Evolutionary conservation across 306 rosid genomes (phyloP).

Genomic region (Herpetospermum pedunculosum): DNA sequence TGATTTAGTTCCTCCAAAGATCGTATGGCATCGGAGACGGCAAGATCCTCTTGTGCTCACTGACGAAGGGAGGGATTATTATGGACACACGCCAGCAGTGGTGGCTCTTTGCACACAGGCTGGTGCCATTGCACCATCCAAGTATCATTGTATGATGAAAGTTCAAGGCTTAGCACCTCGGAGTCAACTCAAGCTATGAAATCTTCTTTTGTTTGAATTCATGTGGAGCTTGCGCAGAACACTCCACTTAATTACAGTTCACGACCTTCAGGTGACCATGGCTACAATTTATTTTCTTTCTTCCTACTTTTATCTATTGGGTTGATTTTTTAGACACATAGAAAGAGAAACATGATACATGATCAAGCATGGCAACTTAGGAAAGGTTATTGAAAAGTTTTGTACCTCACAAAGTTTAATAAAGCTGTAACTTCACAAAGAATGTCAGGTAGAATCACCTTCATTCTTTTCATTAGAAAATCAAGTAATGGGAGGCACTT

Average conservation of each 20-base stretch:
- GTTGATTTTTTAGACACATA: not conserved
- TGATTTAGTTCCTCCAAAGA: slow-evolving; percentile 70
- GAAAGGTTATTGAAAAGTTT: not conserved
- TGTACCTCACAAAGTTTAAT: not conserved
- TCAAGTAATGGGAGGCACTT: not conserved
- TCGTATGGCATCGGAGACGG: slow-evolving; percentile 57
- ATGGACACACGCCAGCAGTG: slow-evolving; percentile 69
- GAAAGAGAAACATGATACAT: not conserved
- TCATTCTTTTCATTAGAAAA: not conserved
- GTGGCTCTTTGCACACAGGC: slow-evolving; percentile 64
- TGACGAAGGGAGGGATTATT: slow-evolving; percentile 48
- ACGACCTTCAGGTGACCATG: not conserved
- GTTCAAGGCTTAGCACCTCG: slow-evolving; percentile 48
- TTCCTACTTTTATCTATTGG: not conserved
- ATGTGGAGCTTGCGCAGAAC: not conserved
- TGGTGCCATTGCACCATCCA: slow-evolving; percentile 46
- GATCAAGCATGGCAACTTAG: not conserved
- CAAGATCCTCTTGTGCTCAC: slow-evolving; percentile 76
- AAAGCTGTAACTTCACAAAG: not conserved
- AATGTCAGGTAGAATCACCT: not conserved
- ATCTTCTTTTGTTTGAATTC: not conserved
- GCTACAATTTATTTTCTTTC: not conserved
- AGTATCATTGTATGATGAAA: slow-evolving; percentile 67
- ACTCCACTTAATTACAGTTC: not conserved
- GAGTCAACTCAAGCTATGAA: slow-evolving; percentile 11